These are phyloP conservation scores for Lepiota brunneoincarnata DNA, from an alignment of 768 basidiomycete species.

Conservation along the genomic window DNA sequence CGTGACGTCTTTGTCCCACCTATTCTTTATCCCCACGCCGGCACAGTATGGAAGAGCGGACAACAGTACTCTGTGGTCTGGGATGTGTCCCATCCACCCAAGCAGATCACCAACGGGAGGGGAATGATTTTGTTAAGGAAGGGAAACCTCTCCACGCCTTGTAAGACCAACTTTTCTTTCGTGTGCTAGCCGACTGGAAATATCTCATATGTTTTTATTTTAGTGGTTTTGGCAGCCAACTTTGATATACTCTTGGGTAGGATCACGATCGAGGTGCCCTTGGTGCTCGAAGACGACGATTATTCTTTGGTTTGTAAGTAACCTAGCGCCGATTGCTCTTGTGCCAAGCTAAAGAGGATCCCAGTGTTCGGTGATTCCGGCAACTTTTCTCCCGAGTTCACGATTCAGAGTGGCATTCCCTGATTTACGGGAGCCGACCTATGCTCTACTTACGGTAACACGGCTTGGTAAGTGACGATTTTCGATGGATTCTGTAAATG, in stretches of 20 bases:
- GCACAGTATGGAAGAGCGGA: slow-evolving; percentile 40
- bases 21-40: slow-evolving; percentile 33
- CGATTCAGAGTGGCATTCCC: not conserved
- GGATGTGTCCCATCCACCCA: slow-evolving; percentile 39
- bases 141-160: slow-evolving; percentile 25
- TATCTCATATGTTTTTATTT: slow-evolving; percentile 4
- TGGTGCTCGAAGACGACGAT: slow-evolving; percentile 28
- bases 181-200: not conserved
- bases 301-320: slow-evolving; percentile 40
- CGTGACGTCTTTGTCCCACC: slow-evolving; percentile 50
- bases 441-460: no score
- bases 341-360: not conserved
- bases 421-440: not conserved
- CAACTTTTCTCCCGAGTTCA: slow-evolving; percentile 16
- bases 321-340: not conserved
- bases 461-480: no score
- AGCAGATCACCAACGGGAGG: slow-evolving; percentile 43
- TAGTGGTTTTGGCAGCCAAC: slow-evolving; percentile 28
- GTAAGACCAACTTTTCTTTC: slow-evolving; percentile 17
- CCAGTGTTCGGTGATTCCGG: slow-evolving; percentile 33
- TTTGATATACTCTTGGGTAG: slow-evolving; percentile 37
- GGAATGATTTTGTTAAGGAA: slow-evolving; percentile 43
- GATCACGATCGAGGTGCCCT: slow-evolving; percentile 32
- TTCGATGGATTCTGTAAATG: no score
- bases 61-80: slow-evolving; percentile 40